Percentiles rank a stretch among this genome's conserved stretches.
Conservation (phyloP, 768 basidiomycete genomes). For the Rhodotorula toruloides region DNA sequence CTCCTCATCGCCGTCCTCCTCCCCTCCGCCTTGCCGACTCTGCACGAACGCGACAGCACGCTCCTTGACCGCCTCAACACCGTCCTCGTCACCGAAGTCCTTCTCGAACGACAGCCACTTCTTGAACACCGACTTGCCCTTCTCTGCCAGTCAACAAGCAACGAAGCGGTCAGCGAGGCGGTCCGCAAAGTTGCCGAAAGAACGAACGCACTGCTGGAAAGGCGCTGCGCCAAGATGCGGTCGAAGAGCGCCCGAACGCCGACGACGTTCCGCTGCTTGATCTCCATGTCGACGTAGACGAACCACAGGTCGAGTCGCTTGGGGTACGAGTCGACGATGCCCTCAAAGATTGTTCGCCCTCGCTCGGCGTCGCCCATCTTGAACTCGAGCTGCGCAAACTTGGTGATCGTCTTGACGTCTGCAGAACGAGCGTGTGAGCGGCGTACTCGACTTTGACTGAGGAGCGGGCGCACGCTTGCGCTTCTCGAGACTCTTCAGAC, state of each 20-base stretch:
- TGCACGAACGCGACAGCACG: constrained; percentile 69
- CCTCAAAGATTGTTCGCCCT: constrained; percentile 92
- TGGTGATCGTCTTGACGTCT: constrained; percentile 94
- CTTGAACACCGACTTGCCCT: constrained; percentile 73
- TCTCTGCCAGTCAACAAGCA: constrained; percentile 50
- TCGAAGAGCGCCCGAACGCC: constrained; percentile 79
- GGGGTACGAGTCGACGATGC: constrained; percentile 89
- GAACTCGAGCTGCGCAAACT: constrained; percentile 92
- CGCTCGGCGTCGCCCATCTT: constrained; percentile 88
- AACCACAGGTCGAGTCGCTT: constrained; percentile 95
- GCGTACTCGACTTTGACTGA: constrained; percentile 11
- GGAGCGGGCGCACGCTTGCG: constrained; percentile 70
- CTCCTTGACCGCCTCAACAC: constrained; percentile 70
- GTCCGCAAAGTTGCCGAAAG: not conserved
- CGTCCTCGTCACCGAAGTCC: constrained; percentile 78
- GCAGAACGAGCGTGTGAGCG: not conserved
- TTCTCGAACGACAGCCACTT: constrained; percentile 90
- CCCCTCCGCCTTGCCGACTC: constrained; percentile 11
- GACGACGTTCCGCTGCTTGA: constrained; percentile 69
- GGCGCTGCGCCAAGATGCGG: constrained; percentile 72
- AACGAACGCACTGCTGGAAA: constrained; percentile 77
- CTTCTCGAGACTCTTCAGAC: constrained; percentile 84
- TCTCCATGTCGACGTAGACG: constrained; percentile 95
- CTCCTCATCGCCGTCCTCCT: constrained; percentile 11
- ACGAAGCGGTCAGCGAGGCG: constrained; percentile 7